Base-by-base conservation (phyloP, 2,329 filamentous ascomycete species). In the Fusarium solani-melongenae region DNA sequence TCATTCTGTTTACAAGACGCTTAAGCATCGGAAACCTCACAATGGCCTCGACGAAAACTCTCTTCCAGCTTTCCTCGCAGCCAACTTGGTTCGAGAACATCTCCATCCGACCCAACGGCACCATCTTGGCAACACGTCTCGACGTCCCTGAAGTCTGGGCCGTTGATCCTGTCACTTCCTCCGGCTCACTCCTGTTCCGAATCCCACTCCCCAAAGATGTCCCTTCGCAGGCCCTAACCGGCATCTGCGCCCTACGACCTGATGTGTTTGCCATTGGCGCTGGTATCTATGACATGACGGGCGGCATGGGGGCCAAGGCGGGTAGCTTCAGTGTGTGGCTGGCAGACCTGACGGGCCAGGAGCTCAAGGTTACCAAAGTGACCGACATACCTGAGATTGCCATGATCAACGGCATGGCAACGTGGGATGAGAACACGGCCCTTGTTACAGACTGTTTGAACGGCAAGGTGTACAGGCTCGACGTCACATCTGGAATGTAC, bases 71-170 rank as follows among this genome's bases (percentile, higher is more conserved):
- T 49, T 34, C 63, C 14, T 56, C 61, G 9, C 61, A 75, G 9
- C 71, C 73, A 62, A 75, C 71, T 27, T 76, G 73, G 73, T 76
- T 76, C 27, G 74, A 76, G 29, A 76, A 76, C 44, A 75, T 76
- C 20, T n/a, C 59, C 22, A 69, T 69, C 36, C 60, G 66, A 6
- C 57, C 72, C 14, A 65, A 65, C 6, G 72, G 74, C 24, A 66
- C 24, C 15, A 31, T 76, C 46, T 29, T 76, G 3, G 60, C 65
- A 22, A 76, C 74, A 41, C 74, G 74, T 15, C 70, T 76, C 2
- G 74, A 76, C 34, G 44, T 71, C 20, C 72, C 74, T 2, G 74
- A 76, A 56, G 44, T 76, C 9, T 76, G 70, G 74, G 61, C 64
- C 3, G 27, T 76, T 10, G 67, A 76, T 7, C 72, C 74, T 3